Evolutionary conservation across 2,329 filamentous ascomycete genomes (phyloP), one percentile per base, ranked within the genome.

Genomic region (Paraphaeosphaeria sporulosa): DNA sequence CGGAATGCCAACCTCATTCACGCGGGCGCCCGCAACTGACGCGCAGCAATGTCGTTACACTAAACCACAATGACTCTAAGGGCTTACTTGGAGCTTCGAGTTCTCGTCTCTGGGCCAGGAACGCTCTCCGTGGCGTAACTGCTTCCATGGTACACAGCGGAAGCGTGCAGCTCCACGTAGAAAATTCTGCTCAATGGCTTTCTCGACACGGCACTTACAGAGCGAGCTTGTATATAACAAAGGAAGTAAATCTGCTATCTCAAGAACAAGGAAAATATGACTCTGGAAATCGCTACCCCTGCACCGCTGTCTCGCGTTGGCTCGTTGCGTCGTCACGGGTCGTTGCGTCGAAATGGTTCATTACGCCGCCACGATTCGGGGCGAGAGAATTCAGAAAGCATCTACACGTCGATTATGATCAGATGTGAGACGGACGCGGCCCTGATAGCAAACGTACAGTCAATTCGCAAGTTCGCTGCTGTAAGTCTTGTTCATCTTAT

Each of bases 121-220:
- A 21, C 19, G 19, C 19, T 25, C 23, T 27, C 36, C 25, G 30
- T 54, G 43, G 23, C 27, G 38, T 23, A 12, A 34, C n/a, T 1
- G 23, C 50, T 52, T n/a, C 50, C 50, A 43, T 52, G 50, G 50
- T 52, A 52, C 50, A n/a, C 15, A 13, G 15, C 38, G 23, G 49
- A 36, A 42, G 19, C 49, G 49, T 52, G 49, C 34, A 52, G 49
- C 34, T 52, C 36, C 19, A 38, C 25, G 34, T 40, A n/a, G 34
- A 42, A 52, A 40, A 21, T n/a, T 40, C 40, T 52, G 25, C 13
- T 19, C 34, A 23, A 36, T 19, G 19, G 19, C 34, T 51, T n/a
- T 15, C 32, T 40, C 12, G 36, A 36, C 34, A 40, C 23, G 19
- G 21, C 23, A n/a, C 32, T 19, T 40, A 17, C 12, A 17, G 13